Evolutionary conservation across 257 asterid genomes (phyloP).

Genomic region (Scutellaria baicalensis): DNA sequence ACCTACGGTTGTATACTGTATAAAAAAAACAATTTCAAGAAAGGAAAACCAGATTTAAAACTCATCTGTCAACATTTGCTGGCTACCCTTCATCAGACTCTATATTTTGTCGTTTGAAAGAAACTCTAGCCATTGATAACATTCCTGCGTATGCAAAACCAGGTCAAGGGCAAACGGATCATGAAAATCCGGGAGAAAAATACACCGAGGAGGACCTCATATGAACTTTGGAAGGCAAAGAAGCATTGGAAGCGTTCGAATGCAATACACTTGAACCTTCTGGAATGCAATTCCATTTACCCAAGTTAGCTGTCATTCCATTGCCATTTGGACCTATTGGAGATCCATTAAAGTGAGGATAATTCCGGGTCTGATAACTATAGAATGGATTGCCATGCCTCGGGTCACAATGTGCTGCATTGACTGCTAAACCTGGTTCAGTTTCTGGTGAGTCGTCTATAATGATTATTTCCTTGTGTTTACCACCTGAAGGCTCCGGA

Average conservation of each 20-base stretch:
- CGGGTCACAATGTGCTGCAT: slow-evolving; percentile 18
- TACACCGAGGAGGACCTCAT: slow-evolving; percentile 26
- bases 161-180: neutral
- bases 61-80: slow-evolving; percentile 24
- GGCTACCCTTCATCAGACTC: slow-evolving; percentile 5
- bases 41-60: slow-evolving; percentile 2
- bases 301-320: slow-evolving; percentile 16
- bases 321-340: slow-evolving; percentile 21
- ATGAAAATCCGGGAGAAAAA: slow-evolving; percentile 31
- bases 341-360: slow-evolving; percentile 29
- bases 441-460: slow-evolving; percentile 43
- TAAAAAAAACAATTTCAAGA: slow-evolving; percentile 6
- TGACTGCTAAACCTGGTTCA: slow-evolving; percentile 10
- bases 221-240: slow-evolving; percentile 24
- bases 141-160: neutral
- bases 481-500: slow-evolving; percentile 20
- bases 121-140: neutral
- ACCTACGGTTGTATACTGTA: slow-evolving; percentile 18
- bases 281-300: slow-evolving; percentile 33
- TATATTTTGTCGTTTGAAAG: slow-evolving; percentile 8
- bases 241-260: slow-evolving; percentile 19
- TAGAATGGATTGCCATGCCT: slow-evolving; percentile 21
- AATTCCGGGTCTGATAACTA: slow-evolving; percentile 20
- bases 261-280: slow-evolving; percentile 14
- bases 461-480: slow-evolving; percentile 31